phyloP scores from a whole-genome alignment of 2,329 filamentous ascomycete genomes.

The Aspergillus piperis region DNA sequence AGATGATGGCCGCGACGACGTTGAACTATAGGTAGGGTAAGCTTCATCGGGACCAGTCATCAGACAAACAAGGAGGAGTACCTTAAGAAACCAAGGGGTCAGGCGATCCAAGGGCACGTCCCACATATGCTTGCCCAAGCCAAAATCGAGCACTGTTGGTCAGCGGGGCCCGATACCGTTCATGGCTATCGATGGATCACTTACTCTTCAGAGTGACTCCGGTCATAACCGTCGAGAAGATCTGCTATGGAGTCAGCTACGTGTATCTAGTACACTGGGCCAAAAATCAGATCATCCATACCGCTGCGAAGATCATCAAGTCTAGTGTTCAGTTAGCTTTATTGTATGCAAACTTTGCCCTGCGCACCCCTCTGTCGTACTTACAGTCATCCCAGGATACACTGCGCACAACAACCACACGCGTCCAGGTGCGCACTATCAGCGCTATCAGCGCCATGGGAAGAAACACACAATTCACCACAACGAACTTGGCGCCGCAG shows the following conservation, averaged over 20 bases:
- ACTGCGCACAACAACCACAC: conserved; percentile 27
- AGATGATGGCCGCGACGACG: conserved; percentile 31
- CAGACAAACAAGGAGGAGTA: conserved; percentile 4
- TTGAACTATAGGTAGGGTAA: conserved; percentile 23
- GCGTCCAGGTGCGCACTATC: conserved; percentile 28
- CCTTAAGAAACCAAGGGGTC: conserved; percentile 28
- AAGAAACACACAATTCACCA: conserved; percentile 32
- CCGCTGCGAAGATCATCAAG: conserved; percentile 28
- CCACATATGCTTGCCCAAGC: conserved; percentile 33
- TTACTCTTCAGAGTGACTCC: conserved; percentile 28
- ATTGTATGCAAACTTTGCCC: neutral
- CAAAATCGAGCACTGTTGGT: conserved; percentile 28
- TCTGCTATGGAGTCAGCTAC: conserved; percentile 12
- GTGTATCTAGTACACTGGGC: neutral
- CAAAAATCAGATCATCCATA: conserved; percentile 11
- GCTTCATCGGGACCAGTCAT: neutral
- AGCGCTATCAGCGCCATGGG: conserved; percentile 25
- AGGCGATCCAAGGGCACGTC: conserved; percentile 23
- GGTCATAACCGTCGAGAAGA: conserved; percentile 25
- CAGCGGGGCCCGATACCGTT: neutral
- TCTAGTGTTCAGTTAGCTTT: conserved; percentile 12
- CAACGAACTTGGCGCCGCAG: conserved; percentile 25
- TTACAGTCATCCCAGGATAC: conserved; percentile 32
- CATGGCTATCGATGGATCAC: neutral
- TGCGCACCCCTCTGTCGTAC: conserved; percentile 5